Conservation (phyloP, 495 filamentous ascomycete genomes). For the Penicillium ochrochloron region DNA sequence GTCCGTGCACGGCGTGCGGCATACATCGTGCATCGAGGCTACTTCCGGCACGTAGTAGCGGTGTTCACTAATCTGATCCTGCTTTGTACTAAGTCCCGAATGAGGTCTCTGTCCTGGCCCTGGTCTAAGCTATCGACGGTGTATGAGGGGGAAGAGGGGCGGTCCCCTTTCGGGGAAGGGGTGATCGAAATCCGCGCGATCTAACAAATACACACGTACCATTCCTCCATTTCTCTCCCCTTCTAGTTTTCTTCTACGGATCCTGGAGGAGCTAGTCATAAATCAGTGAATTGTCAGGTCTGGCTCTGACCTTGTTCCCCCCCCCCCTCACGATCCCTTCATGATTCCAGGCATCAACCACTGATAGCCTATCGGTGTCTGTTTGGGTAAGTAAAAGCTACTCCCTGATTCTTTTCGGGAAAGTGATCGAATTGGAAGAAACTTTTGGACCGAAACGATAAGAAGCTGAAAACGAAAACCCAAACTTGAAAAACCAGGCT, state of each 20-base stretch:
- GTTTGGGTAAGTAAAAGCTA: neutral
- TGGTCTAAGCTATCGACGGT: neutral
- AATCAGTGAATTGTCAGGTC: neutral
- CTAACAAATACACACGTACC: conserved; percentile 21
- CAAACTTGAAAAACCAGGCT: neutral
- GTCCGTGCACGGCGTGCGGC: neutral
- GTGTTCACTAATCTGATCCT: neutral
- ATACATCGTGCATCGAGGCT: conserved; percentile 2
- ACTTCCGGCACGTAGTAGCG: neutral
- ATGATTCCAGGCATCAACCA: neutral
- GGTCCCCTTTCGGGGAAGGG: neutral
- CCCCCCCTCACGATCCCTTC: neutral
- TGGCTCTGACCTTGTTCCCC: neutral
- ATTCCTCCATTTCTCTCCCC: neutral
- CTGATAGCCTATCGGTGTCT: no score
- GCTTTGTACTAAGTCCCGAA: neutral
- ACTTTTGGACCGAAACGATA: neutral
- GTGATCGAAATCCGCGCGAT: conserved; percentile 14
- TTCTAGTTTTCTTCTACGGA: neutral
- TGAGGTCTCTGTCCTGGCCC: neutral
- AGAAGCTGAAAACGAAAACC: neutral
- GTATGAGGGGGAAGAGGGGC: neutral
- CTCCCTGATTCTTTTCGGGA: neutral
- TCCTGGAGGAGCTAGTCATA: neutral
- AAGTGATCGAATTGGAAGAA: neutral